Base-by-base conservation (phyloP, 306 rosid genomes). In the Prunus campanulata region DNA sequence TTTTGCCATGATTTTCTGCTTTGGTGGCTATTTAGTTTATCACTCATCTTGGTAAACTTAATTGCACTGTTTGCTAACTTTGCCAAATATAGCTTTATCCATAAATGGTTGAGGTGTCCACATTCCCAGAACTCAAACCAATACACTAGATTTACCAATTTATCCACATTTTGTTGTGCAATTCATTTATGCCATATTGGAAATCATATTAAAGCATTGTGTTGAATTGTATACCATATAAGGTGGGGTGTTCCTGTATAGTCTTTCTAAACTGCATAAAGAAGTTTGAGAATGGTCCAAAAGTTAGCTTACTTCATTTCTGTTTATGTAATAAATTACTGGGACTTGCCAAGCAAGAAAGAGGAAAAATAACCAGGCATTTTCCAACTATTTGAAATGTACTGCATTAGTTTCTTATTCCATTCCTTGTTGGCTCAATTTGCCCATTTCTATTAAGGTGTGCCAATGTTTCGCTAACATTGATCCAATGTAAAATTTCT, bases 261-360 rank as follows among this genome's bases (percentile, higher is more conserved):
- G n/a, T 48, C 73, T 25, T 68, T 48, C 32, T 68, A 68, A 48
- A 69, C 44, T 69, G 44, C 48, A 5, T 55, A 18, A 49, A 70
- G 27, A 50, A 69, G 47, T 70, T 27, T 29, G 42, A 6, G 59
- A 18, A 47, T 5, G 20, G 10, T 48, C 50, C 50, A 66, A n/a
- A 39, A 19, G 70, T 22, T 5, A 32, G 39, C 18, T 8, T 12
- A 46, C 35, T 16, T 18, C 19, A 11, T 65, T 35, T 22, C 9
- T 65, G 27, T 14, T 35, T 65, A 18, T 65, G 27, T 35, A 35
- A 9, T 47, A 39, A 65, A 35, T 9, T 48, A 48, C 12, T 0
- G 0, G 29, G 63, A 22, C 30, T 9, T 57, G 14, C 63, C 63
- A 3, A 22, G 63, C 13, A 11, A 0, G 63, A 57, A 49, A 29